Conservation (phyloP, 768 basidiomycete species). For the Filobasidium wieringae region DNA sequence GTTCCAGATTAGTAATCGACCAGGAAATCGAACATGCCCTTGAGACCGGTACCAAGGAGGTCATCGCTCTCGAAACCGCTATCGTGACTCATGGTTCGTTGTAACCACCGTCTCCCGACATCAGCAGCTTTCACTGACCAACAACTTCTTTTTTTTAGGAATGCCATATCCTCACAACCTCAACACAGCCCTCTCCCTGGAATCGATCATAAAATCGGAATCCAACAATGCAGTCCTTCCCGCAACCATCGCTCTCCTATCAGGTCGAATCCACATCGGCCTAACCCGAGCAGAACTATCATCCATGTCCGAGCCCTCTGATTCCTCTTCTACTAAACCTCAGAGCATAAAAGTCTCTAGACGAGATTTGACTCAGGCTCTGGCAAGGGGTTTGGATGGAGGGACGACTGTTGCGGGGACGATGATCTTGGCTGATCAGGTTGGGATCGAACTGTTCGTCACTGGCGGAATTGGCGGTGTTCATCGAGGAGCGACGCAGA, state of each 20-base stretch:
- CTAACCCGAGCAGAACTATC: slow-evolving; percentile 55
- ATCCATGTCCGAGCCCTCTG: slow-evolving; percentile 50
- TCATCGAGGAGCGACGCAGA: slow-evolving; percentile 59
- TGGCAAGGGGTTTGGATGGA: slow-evolving; percentile 46
- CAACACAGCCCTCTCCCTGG: slow-evolving; percentile 58
- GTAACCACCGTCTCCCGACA: neutral
- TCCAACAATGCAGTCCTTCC: slow-evolving; percentile 60
- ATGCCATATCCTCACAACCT: slow-evolving; percentile 71
- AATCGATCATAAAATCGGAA: slow-evolving; percentile 51
- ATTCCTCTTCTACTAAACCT: slow-evolving; percentile 18
- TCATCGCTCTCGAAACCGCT: slow-evolving; percentile 86
- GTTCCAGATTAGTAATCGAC: slow-evolving; percentile 19
- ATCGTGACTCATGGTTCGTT: slow-evolving; percentile 67
- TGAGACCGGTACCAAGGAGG: slow-evolving; percentile 46
- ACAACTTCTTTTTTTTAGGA: slow-evolving; percentile 30
- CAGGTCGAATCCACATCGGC: slow-evolving; percentile 77
- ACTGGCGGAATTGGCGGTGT: slow-evolving; percentile 91
- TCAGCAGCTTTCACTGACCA: neutral
- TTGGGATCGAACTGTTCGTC: slow-evolving; percentile 65
- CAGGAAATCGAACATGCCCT: slow-evolving; percentile 71
- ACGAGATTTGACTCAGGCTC: slow-evolving; percentile 23
- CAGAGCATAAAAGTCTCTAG: slow-evolving; percentile 33
- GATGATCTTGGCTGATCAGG: slow-evolving; percentile 46
- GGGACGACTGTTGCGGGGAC: slow-evolving; percentile 50
- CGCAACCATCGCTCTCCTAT: slow-evolving; percentile 77